Evolutionary conservation across 2,329 filamentous ascomycete genomes (phyloP).

Genomic region (Fusarium sp.): DNA sequence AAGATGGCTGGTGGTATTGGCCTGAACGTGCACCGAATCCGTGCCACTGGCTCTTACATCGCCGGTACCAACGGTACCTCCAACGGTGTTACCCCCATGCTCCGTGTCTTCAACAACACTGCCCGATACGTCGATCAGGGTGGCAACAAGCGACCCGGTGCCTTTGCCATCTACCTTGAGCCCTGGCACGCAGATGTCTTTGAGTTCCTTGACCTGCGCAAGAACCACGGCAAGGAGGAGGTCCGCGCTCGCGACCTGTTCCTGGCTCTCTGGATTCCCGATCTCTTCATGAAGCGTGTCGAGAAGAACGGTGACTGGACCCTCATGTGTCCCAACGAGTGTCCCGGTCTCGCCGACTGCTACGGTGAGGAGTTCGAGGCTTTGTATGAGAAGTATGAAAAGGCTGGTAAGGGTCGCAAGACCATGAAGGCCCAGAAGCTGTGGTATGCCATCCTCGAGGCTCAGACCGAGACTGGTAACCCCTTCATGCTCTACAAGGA

Average conservation of each 20-base stretch:
- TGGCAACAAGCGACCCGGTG: conserved; percentile 98
- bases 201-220: conserved; percentile 95
- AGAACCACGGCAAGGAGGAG: conserved; percentile 99
- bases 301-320: conserved; percentile 98
- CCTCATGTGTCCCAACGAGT: conserved; percentile 97
- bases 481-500: conserved; percentile 99
- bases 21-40: conserved; percentile 95
- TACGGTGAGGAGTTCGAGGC: conserved; percentile 98
- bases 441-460: conserved; percentile 98
- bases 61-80: conserved; percentile 98
- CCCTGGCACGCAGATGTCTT: conserved; percentile 99
- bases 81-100: conserved; percentile 97
- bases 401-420: conserved; percentile 86
- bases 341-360: conserved; percentile 92
- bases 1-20: conserved; percentile 99
- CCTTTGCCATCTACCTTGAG: conserved; percentile 98
- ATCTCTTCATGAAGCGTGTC: conserved; percentile 99
- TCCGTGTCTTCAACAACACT: conserved; percentile 99
- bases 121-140: conserved; percentile 98
- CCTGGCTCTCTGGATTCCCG: conserved; percentile 97
- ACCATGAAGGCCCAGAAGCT: conserved; percentile 98
- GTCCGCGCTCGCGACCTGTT: conserved; percentile 96
- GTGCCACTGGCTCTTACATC: conserved; percentile 97
- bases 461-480: conserved; percentile 98
- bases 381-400: conserved; percentile 93